Percentiles rank a stretch among this genome's conserved stretches.
Evolutionary conservation across 345 rosid species (phyloP).

Genomic region (Adansonia digitata): DNA sequence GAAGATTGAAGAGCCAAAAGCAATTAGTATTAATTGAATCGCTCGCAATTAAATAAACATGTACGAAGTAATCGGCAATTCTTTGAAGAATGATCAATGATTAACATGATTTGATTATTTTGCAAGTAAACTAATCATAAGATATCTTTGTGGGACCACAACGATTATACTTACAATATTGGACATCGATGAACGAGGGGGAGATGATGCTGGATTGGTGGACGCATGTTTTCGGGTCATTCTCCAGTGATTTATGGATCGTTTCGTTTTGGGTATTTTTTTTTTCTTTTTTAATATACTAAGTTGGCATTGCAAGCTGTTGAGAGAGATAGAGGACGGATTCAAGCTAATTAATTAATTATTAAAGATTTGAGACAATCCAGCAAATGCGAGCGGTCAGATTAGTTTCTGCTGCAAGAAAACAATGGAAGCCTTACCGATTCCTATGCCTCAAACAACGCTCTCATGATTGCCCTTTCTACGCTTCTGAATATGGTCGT

Average conservation of each 20-base stretch:
- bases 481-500: neutral
- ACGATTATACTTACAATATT: neutral
- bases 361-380: neutral
- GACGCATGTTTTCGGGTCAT: neutral
- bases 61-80: neutral
- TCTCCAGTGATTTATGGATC: neutral
- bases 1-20: neutral
- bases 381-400: too few relatives aligned
- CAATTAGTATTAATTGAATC: neutral
- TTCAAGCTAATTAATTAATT: neutral
- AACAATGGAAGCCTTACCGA: neutral
- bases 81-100: neutral
- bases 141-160: neutral
- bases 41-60: neutral
- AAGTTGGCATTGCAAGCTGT: neutral
- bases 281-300: neutral
- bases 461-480: neutral
- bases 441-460: conserved; percentile 12
- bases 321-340: neutral
- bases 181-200: neutral
- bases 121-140: neutral
- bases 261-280: neutral
- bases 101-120: neutral
- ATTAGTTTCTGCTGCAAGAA: too few relatives aligned
- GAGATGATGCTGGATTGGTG: neutral